These are phyloP conservation scores for Eucalyptus caleyi DNA, from an alignment of 345 rosid genomes.

Conservation along the genomic window DNA sequence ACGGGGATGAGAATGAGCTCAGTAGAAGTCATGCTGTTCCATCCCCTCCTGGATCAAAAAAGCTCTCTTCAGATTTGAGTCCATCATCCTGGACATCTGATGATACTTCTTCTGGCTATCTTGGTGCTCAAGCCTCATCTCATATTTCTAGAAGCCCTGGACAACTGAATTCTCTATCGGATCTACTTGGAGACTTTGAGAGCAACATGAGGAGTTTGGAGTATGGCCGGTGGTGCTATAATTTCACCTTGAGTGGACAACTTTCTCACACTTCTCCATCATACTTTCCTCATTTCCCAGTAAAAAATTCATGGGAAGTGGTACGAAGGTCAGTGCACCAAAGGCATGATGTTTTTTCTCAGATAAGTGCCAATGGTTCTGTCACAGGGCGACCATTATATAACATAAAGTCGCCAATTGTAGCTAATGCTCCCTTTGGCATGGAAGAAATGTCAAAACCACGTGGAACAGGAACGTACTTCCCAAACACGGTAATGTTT, in stretches of 20 bases:
- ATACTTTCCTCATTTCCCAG: constrained; percentile 27
- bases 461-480: constrained; percentile 85
- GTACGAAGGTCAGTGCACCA: constrained; percentile 28
- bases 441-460: constrained; percentile 62
- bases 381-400: constrained; percentile 29
- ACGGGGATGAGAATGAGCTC: constrained; percentile 12
- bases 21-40: constrained; percentile 11
- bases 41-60: constrained; percentile 20
- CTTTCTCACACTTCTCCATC: constrained; percentile 26
- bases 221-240: constrained; percentile 32
- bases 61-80: constrained; percentile 7
- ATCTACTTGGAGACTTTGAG: constrained; percentile 56
- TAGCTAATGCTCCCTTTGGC: constrained; percentile 34
- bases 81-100: constrained; percentile 27
- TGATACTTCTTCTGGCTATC: constrained; percentile 20
- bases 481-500: constrained; percentile 12
- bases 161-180: constrained; percentile 24
- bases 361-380: constrained; percentile 33
- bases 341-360: constrained; percentile 19
- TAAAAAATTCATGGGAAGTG: constrained; percentile 53
- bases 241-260: constrained; percentile 20
- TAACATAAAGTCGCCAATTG: constrained; percentile 29
- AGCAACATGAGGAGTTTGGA: constrained; percentile 30
- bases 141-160: constrained; percentile 5
- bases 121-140: constrained; percentile 2